Base-by-base conservation (phyloP, 768 basidiomycete genomes). In the Naganishia kalamii region DNA sequence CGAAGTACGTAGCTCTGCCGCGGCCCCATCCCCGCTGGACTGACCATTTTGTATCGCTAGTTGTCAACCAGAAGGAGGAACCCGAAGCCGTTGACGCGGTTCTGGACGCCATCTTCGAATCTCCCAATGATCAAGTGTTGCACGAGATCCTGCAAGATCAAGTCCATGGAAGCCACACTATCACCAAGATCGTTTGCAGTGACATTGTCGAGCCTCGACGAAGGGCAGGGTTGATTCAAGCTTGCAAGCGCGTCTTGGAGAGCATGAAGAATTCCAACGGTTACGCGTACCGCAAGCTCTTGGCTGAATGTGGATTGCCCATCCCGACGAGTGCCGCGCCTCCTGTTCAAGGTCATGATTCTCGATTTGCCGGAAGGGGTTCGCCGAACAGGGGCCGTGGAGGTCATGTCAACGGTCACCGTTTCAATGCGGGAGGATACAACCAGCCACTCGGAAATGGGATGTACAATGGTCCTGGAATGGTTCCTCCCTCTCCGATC, bases 21-120 rank as follows among this genome's bases (percentile, higher is more conserved):
- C n/a, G 19, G 10, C 21, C 25, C 54, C 51, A 46, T 35, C 27
- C 6, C 11, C 5, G 19, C 23, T n/a, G 47, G 32, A 21, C 41
- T 67, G 48, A 61, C 32, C 19, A 17, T 35, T 23, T 23, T 40
- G 17, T 37, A 3, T 52, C 37, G 37, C 3, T 43, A 77, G 75
- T 99, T 71, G 88, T 98, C 77, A 97, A 98, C 75, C 96, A 99
- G 79, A 91, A 90, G 79, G 87, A 88, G 27, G 96, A 98, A 75
- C 87, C 88, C 0, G 85, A 89, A 46, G 94, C 96, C 15, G 89
- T 90, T 21, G 82, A 81, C 51, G 87, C 89, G 70, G 87, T 98
- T 60, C 86, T 94, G 65, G 87, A 92, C 54, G 88, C 91, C 1
- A 80, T 99, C 69, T 96, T 98, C 82, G 84, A 85, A n/a, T 92